Evolutionary conservation across 2,329 filamentous ascomycete genomes (phyloP), one percentile per base, ranked within the genome.

Genomic region (Claviceps spartinae): DNA sequence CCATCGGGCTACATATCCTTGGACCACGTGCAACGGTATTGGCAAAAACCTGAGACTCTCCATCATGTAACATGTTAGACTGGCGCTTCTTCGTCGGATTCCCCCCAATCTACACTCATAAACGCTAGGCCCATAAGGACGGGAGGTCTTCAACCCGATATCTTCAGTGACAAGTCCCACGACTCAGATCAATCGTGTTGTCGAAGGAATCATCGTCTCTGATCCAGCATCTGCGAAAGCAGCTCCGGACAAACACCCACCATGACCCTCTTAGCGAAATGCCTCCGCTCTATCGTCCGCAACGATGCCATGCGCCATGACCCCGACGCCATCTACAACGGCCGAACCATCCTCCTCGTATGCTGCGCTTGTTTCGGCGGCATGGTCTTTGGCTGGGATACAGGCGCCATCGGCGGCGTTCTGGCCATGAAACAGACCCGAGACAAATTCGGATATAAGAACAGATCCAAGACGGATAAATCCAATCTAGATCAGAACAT

Each of bases 291-390:
- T 59, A 70, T 84, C 61, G 75, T 85, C 59, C 77, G 77, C 66
- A 86, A 86, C 71, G 81, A 87, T 64, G 79, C 84, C 45, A 86
- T 87, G 78, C 81, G 76, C 61, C 66, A 69, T 38, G 83, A 86
- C 55, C 83, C 83, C 18, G 71, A 74, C 20, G 77, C 84, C 62
- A 81, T 86, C 54, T 86, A 85, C 67, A 81, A 81, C 61, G 86
- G 82, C 82, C 76, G 82, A 52, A 80, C 83, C 30, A 79, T 83
- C 56, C 74, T 74, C 52, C 71, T 85, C 57, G 81, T 80, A 48
- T 80, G 73, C 61, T 81, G 79, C 44, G 72, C 80, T 42, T 86
- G 82, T 65, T 86, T 85, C 54, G 83, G 83, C 54, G 83, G 83
- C 49, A 72, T 73, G 70, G 63, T 72, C 30, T 73, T 73, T 48